Base-by-base conservation (phyloP, 352 stramenopile genomes). In the Pythium aphanidermatum region DNA sequence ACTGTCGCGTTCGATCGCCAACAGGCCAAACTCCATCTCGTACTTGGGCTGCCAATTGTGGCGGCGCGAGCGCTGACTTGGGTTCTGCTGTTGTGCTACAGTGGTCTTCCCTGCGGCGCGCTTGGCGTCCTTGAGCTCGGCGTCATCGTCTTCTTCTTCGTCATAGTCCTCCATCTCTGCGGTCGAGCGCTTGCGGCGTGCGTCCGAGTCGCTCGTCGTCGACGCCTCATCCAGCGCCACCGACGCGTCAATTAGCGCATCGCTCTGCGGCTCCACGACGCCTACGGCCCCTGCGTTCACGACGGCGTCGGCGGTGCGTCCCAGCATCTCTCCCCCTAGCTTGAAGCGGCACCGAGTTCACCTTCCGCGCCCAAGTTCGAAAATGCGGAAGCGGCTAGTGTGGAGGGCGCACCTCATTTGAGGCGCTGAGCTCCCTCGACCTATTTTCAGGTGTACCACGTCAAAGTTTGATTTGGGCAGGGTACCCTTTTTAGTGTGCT, bases 41-140 rank as follows among this genome's bases (percentile, higher is more conserved):
- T 92, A 92, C 69, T 87, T 88, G 17, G 63, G 51, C 48, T 90
- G 76, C 77, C 77, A 92, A 48, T 78, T 71, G 63, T 92, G 77
- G 26, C 80, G 80, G 13, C 73, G 68, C 49, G 70, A 58, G 27
- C 71, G 73, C 52, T 50, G 41, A n/a, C n/a, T n/a, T n/a, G n/a
- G n/a, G n/a, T n/a, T n/a, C 32, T 56, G 49, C 27, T 51, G 49
- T 35, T 49, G 39, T n/a, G n/a, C n/a, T n/a, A n/a, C n/a, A n/a
- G n/a, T n/a, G n/a, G n/a, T n/a, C 38, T 77, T 76, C n/a, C 35
- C 56, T 30, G 42, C 46, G 8, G 34, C 57, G 29, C 54, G 46
- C 40, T 81, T 80, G 41, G 47, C 48, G 45, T 59, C 53, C 23
- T 65, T 66, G 17, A 51, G n/a, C 2, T 51, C 67, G 44, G 82